Percentiles rank a stretch among this genome's conserved stretches.
Conservation (phyloP, 148 eudicot species). For the Spergularia marina region DNA sequence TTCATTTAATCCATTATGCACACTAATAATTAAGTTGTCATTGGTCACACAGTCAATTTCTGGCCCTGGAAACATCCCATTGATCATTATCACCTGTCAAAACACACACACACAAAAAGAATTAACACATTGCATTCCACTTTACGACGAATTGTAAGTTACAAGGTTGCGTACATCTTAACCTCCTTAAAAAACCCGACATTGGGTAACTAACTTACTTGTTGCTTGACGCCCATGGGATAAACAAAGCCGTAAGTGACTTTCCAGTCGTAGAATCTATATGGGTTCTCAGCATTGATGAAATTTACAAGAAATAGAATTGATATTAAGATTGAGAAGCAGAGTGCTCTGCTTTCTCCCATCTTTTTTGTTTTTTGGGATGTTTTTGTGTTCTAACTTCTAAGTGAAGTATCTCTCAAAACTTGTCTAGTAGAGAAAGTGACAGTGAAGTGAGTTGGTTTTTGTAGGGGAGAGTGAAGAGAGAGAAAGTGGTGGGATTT, state of each 20-base stretch:
- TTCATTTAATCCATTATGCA: constrained; percentile 73
- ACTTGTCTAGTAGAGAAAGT: background rate
- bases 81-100: constrained; percentile 89
- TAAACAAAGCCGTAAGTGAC: constrained; percentile 57
- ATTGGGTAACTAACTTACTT: constrained; percentile 31
- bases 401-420: background rate
- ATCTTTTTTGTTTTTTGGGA: constrained; percentile 1
- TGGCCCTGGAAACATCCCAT: constrained; percentile 99
- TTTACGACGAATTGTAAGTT: too few species aligned
- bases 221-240: constrained; percentile 65
- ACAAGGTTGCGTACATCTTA: background rate
- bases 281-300: constrained; percentile 57
- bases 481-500: background rate
- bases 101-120: background rate
- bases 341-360: constrained; percentile 23
- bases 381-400: background rate
- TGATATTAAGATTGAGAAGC: constrained; percentile 10
- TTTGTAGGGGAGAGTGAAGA: background rate
- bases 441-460: constrained; percentile 3
- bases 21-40: constrained; percentile 88
- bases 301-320: constrained; percentile 22
- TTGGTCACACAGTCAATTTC: constrained; percentile 89
- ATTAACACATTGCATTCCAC: background rate
- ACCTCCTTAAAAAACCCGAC: background rate
- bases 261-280: constrained; percentile 56